Base-by-base conservation (phyloP, 495 filamentous ascomycete species). In the Penicillium malachiteum region DNA sequence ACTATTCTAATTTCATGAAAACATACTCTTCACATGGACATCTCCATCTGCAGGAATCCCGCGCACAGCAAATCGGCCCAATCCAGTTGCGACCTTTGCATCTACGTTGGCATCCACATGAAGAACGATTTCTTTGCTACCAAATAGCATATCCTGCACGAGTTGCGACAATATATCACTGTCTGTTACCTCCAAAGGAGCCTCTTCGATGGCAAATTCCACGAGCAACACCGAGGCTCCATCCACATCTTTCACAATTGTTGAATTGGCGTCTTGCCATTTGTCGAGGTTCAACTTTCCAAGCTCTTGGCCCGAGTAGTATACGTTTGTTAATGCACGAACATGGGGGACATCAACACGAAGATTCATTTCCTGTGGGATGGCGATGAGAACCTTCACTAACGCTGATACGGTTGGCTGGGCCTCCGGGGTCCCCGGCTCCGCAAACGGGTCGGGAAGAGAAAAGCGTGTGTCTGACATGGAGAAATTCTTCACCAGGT, bases 211-310 rank as follows among this genome's bases (percentile, higher is more conserved):
- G 0, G 72, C 71, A 18, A 93, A 91, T 55, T 87, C 72, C 26
- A 97, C 89, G 49, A 84, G 68, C 11, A 97, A 74, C 14, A 71
- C 75, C 2, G 85, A 75, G 16, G 81, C 76, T 30, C 80, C 74
- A 56, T 81, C 75, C 3, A 74, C 65, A 8, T 77, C 13, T 84
- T 74, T 5, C 18, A 87, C 73, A 55, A 81, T 81, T 2, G 84
- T 88, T n/a, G 92, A 94, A 60, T 87, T 89, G 18, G 94, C 88
- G 26, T 81, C 71, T 65, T 96, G 90, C 93, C 92, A 98, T 60
- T 92, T 77, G 14, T 78, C 65, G 37, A 97, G 64, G 60, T 91
- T 80, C 13, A 98, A 77, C 30, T 82, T 72, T 12, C 94, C 94
- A 48, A 98, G 81, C 63, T 88, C 87, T 42, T 84, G 73, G 13